Conservation (phyloP, 768 basidiomycete species). For the Tubosaeta sp. region DNA sequence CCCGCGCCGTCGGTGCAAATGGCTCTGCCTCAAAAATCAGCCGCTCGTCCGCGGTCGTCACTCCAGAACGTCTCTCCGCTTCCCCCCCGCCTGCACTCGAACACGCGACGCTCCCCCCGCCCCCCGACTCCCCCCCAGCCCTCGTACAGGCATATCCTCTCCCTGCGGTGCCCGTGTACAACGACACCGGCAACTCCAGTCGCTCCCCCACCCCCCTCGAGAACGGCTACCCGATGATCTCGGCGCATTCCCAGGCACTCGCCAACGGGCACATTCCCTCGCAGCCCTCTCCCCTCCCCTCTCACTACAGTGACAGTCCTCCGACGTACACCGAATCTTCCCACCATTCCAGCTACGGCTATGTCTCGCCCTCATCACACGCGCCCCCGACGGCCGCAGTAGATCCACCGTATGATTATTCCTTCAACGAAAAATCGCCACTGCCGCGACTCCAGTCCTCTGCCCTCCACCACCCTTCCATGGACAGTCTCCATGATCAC, state of each 20-base stretch:
- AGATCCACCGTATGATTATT: conserved; percentile 28
- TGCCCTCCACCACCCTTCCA: conserved; percentile 24
- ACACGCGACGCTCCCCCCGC: conserved; percentile 37
- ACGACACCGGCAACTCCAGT: conserved; percentile 30
- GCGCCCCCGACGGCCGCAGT: conserved; percentile 18
- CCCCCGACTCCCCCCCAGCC: conserved; percentile 54
- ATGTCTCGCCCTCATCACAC: conserved; percentile 24
- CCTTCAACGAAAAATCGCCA: conserved; percentile 29
- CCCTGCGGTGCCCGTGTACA: conserved; percentile 20
- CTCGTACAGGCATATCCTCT: conserved; percentile 42
- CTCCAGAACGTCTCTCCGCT: conserved; percentile 24
- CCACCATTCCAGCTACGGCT: conserved; percentile 29
- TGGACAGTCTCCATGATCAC: conserved; percentile 26
- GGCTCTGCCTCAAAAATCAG: conserved; percentile 15
- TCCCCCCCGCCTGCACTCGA: conserved; percentile 44
- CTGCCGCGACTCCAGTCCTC: conserved; percentile 29
- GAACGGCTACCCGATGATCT: conserved; percentile 36
- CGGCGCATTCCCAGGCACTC: conserved; percentile 31
- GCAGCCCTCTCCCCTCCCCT: conserved; percentile 28
- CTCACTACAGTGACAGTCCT: conserved; percentile 30
- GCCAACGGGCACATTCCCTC: conserved; percentile 34
- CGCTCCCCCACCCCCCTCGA: conserved; percentile 47
- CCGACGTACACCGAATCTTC: conserved; percentile 30
- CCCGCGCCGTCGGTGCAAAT: conserved; percentile 35
- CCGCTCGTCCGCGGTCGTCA: conserved; percentile 23